Percentiles rank a stretch among this genome's conserved stretches.
phyloP scores from a whole-genome alignment of 768 basidiomycete genomes.

The Asterophora parasitica region DNA sequence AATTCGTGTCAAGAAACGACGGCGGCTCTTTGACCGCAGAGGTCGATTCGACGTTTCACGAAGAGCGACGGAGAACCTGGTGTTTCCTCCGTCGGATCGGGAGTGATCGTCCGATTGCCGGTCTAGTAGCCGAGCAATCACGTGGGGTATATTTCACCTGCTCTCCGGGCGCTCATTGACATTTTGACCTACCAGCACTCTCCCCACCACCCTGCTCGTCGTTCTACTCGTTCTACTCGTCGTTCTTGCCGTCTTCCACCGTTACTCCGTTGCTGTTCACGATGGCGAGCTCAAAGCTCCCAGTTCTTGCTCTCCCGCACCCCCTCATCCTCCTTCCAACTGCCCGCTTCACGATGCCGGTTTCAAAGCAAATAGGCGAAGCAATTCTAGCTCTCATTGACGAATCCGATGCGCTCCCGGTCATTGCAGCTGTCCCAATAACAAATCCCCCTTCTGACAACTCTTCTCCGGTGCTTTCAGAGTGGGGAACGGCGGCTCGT shows the following conservation, averaged over 20 bases:
- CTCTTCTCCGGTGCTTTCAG: slow-evolving; percentile 29
- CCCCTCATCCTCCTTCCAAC: slow-evolving; percentile 76
- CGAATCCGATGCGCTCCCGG: slow-evolving; percentile 62
- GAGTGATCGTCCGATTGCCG: slow-evolving; percentile 1
- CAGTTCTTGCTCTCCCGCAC: slow-evolving; percentile 63
- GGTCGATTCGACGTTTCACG: not conserved
- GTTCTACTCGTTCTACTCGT: not conserved
- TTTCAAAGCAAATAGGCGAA: slow-evolving; percentile 58
- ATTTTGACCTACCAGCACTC: too few relatives aligned
- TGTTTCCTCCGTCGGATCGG: not conserved
- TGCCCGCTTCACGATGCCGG: slow-evolving; percentile 61
- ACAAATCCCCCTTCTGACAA: slow-evolving; percentile 23
- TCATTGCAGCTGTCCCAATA: slow-evolving; percentile 64
- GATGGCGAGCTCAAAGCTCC: slow-evolving; percentile 50
- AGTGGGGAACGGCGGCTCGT: slow-evolving; percentile 68
- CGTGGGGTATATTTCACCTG: slow-evolving; percentile 12
- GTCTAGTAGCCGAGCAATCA: slow-evolving; percentile 4
- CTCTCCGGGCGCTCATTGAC: not conserved
- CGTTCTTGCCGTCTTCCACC: not conserved
- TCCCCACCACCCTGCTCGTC: not conserved
- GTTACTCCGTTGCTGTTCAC: slow-evolving; percentile 1
- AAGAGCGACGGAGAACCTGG: not conserved
- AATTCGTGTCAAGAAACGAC: not conserved
- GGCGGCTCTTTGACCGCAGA: not conserved
- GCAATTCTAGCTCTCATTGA: slow-evolving; percentile 63